phyloP scores from a whole-genome alignment of 225 moss, liverwort and hornwort species.

The Polytrichum commune region DNA sequence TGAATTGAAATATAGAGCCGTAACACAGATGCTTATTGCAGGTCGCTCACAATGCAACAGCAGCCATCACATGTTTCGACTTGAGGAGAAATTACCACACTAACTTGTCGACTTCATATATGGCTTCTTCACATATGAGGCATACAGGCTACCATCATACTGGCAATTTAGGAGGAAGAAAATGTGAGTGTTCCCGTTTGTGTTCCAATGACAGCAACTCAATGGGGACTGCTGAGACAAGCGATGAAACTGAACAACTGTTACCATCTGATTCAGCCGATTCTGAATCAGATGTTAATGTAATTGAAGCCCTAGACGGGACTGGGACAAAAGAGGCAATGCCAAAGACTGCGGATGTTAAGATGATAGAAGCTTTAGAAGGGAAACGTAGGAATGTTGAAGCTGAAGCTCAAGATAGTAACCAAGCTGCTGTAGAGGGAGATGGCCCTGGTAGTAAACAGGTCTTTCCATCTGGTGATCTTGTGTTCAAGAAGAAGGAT shows the following conservation, averaged over 20 bases:
- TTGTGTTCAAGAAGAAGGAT: conserved; percentile 64
- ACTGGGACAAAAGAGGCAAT: conserved; percentile 11
- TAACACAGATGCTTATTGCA: neutral
- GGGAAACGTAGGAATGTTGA: conserved; percentile 25
- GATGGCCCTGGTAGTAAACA: conserved; percentile 52
- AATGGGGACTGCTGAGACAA: conserved; percentile 27
- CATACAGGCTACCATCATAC: neutral
- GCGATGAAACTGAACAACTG: conserved; percentile 26
- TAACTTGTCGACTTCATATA: conserved; percentile 19
- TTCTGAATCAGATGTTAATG: conserved; percentile 23
- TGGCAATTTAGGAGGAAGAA: conserved; percentile 7
- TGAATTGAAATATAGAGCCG: neutral
- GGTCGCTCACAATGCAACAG: neutral
- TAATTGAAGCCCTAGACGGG: conserved; percentile 16
- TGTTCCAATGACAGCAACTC: conserved; percentile 28
- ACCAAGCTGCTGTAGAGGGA: conserved; percentile 12
- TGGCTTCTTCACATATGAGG: neutral
- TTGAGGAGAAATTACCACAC: neutral
- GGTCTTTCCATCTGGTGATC: conserved; percentile 75
- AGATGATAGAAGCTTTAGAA: conserved; percentile 40
- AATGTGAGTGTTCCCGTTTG: conserved; percentile 10
- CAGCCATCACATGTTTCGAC: neutral
- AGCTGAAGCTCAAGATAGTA: conserved; percentile 4
- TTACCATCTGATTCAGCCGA: conserved; percentile 52
- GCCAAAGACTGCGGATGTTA: conserved; percentile 3